Percentiles rank a stretch among this genome's conserved stretches.
phyloP scores from a whole-genome alignment of 495 filamentous ascomycete genomes.

The Lasiosphaeria miniovina region DNA sequence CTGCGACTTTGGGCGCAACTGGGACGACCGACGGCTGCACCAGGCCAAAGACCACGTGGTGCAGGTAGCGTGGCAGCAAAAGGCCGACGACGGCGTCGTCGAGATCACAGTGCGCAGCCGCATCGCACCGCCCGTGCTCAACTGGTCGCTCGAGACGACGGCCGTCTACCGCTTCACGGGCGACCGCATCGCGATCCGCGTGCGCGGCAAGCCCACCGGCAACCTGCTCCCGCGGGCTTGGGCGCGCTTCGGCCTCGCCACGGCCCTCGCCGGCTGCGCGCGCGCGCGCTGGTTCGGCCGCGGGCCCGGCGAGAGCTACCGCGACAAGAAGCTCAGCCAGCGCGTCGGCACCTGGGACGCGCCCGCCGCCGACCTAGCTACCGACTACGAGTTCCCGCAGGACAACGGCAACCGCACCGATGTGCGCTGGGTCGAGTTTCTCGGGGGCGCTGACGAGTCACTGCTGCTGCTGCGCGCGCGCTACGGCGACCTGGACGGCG shows the following conservation, averaged over 20 bases:
- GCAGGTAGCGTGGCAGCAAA: slow-evolving; percentile 39
- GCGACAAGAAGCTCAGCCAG: slow-evolving; percentile 60
- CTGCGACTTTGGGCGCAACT: slow-evolving; percentile 42
- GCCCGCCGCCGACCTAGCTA: slow-evolving; percentile 45
- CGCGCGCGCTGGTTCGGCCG: slow-evolving; percentile 59
- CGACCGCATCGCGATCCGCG: slow-evolving; percentile 42
- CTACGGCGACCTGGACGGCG: slow-evolving; percentile 40
- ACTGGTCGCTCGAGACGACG: slow-evolving; percentile 56
- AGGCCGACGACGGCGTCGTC: slow-evolving; percentile 25
- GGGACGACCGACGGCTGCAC: slow-evolving; percentile 38
- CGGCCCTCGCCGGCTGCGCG: slow-evolving; percentile 41
- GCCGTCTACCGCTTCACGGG: slow-evolving; percentile 53
- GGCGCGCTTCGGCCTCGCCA: slow-evolving; percentile 57
- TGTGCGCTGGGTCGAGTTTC: slow-evolving; percentile 55
- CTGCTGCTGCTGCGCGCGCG: slow-evolving; percentile 34
- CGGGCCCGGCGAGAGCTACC: slow-evolving; percentile 61
- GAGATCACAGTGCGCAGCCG: slow-evolving; percentile 44
- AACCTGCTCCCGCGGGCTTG: slow-evolving; percentile 50
- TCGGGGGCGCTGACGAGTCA: slow-evolving; percentile 21
- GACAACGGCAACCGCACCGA: slow-evolving; percentile 64
- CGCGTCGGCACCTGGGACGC: slow-evolving; percentile 49
- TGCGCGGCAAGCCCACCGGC: slow-evolving; percentile 40
- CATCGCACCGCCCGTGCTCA: slow-evolving; percentile 57
- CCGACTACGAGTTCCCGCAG: slow-evolving; percentile 65
- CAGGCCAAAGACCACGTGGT: slow-evolving; percentile 45